Conservation (phyloP, 805 yeast species). For the Candida orba region DNA sequence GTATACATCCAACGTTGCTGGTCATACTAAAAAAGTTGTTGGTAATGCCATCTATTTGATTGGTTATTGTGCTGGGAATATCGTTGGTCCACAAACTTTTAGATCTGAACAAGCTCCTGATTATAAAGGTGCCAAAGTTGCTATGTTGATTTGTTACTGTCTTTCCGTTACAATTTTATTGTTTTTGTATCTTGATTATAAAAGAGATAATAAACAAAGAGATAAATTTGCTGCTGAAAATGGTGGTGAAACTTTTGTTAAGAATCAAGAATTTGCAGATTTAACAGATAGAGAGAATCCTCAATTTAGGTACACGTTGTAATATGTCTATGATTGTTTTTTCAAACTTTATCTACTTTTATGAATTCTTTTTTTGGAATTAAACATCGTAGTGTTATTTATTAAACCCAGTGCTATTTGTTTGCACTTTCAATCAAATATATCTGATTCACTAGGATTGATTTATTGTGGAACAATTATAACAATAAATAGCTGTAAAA, state of each 20-base stretch:
- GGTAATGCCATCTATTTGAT: conserved; percentile 39
- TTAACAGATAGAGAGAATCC: conserved; percentile 39
- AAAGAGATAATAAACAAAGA: conserved; percentile 32
- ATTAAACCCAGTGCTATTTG: too few relatives aligned
- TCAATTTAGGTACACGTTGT: conserved; percentile 29
- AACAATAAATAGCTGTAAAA: too few relatives aligned
- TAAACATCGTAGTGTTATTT: too few relatives aligned
- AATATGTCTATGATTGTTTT: too few relatives aligned
- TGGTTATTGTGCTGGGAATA: conserved; percentile 48
- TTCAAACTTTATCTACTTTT: too few relatives aligned
- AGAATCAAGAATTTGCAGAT: conserved; percentile 32
- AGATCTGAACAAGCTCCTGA: conserved; percentile 35
- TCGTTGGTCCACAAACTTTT: conserved; percentile 49
- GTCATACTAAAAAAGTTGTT: conserved; percentile 44
- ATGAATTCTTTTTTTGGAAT: too few relatives aligned
- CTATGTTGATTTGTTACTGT: conserved; percentile 26
- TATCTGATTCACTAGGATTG: too few relatives aligned
- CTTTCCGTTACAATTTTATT: conserved; percentile 24
- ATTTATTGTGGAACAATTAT: too few relatives aligned
- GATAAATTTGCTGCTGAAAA: conserved; percentile 4
- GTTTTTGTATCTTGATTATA: conserved; percentile 21
- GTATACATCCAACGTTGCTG: conserved; percentile 5
- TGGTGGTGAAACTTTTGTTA: conserved; percentile 9
- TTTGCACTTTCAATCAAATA: too few relatives aligned
- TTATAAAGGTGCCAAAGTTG: conserved; percentile 34